Evolutionary conservation across 306 rosid species (phyloP).

Genomic region (Acmispon strigosus): DNA sequence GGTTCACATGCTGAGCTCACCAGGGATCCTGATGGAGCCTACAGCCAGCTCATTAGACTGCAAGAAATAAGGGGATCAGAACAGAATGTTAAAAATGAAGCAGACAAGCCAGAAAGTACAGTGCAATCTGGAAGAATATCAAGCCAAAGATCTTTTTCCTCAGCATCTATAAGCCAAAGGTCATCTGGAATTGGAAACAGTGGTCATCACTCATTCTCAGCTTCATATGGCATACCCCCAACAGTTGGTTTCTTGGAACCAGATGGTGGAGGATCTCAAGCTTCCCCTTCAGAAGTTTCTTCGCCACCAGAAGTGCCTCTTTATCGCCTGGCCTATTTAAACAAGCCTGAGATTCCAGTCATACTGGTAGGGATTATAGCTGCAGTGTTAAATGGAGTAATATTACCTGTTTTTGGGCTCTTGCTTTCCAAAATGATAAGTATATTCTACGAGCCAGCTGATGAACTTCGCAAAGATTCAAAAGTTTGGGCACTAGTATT

Average conservation of each 20-base stretch:
- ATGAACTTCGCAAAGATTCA: conserved; percentile 60
- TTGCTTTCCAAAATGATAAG: conserved; percentile 46
- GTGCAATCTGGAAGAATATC: conserved; percentile 45
- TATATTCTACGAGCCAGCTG: conserved; percentile 54
- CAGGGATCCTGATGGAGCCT: conserved; percentile 55
- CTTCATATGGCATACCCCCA: conserved; percentile 18
- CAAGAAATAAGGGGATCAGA: conserved; percentile 43
- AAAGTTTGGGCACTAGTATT: conserved; percentile 63
- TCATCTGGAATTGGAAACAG: conserved; percentile 50
- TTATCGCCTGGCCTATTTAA: conserved; percentile 55
- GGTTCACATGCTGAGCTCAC: conserved; percentile 57
- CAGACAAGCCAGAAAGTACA: conserved; percentile 29
- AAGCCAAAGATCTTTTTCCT: conserved; percentile 32
- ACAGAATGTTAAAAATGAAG: conserved; percentile 23
- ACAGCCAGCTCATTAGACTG: conserved; percentile 51
- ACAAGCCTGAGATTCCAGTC: conserved; percentile 77
- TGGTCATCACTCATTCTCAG: conserved; percentile 26
- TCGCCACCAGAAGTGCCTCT: conserved; percentile 53
- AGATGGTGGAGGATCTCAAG: conserved; percentile 18
- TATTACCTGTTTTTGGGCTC: conserved; percentile 60
- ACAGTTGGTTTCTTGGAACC: conserved; percentile 22
- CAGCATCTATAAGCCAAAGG: conserved; percentile 43
- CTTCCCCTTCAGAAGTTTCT: conserved; percentile 13
- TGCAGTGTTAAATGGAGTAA: conserved; percentile 42
- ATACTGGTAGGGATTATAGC: conserved; percentile 56